Evolutionary conservation across 208 protist genomes (phyloP), one percentile per base, ranked within the genome.

Genomic region (Trichomonas vaginalis): DNA sequence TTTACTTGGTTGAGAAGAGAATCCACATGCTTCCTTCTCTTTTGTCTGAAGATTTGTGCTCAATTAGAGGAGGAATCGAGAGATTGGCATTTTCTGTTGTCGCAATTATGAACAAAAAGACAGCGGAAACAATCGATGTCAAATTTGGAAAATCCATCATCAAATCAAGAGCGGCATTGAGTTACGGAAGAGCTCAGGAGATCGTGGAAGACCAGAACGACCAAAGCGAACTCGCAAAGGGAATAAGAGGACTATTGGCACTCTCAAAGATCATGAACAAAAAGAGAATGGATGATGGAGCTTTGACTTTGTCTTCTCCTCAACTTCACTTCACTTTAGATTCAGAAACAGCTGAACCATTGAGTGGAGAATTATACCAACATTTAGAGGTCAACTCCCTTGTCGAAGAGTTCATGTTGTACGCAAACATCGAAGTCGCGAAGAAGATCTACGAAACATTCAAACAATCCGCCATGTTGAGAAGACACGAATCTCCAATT

Each of bases 41-140:
- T 0, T 96, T 99, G 0, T 98, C 97, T 21, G 98, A 98, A 86
- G 96, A 98, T 45, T 88, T 99, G 0, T 99, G 98, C 96, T 98
- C 97, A n/a, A 96, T 99, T 0, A 97, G 97, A 48, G 96, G 97
- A 88, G 70, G 95, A 48, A 97, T 97, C 2, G 98, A 99, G 15
- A 96, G 98, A 35, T 97, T 98, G 21, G 96, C 98, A 4, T 99
- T 99, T 95, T 98, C 97, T 23, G 96, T 97, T 9, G 96, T 98
- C 42, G 98, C 97, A 97, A 92, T 87, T 27, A 45, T 98, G n/a
- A 95, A 97, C 90, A 82, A 95, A 23, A 56, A 97, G 49, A 96
- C 96, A 47, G 80, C 79, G 0, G 96, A 97, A 27, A 96, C 96
- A 0, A 37, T 96, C 6, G 40, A 86, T 15, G 96, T 96, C 8